Evolutionary conservation across 805 yeast species (phyloP).

Genomic region (Wickerhamiella domercqiae): DNA sequence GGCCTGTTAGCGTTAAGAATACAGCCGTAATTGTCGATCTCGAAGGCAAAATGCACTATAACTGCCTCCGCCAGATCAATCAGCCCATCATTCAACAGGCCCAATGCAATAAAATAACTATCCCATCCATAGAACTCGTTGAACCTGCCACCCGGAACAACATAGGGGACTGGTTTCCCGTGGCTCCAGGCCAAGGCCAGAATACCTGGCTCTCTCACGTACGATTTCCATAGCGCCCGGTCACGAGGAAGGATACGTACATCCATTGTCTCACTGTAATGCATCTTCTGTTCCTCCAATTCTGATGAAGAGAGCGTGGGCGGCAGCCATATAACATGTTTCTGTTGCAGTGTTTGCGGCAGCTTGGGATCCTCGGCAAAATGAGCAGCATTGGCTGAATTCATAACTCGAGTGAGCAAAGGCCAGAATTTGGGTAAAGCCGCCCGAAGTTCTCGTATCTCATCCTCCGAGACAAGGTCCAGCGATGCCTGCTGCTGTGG

Average conservation of each 20-base stretch:
- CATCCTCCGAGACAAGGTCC: too few relatives aligned
- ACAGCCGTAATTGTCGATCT: conserved; percentile 80
- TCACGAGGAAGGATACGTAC: not conserved
- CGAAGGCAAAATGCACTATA: conserved; percentile 85
- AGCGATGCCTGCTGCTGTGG: too few relatives aligned
- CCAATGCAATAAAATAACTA: conserved; percentile 81
- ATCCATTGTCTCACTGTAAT: not conserved
- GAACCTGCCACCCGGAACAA: conserved; percentile 95
- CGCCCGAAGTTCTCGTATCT: too few relatives aligned
- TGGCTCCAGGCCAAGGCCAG: conserved; percentile 60
- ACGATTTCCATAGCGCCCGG: not conserved
- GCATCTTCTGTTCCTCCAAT: not conserved
- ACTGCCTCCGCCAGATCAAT: conserved; percentile 68
- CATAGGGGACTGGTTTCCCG: conserved; percentile 60
- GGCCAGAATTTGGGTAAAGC: not conserved
- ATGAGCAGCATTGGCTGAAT: not conserved
- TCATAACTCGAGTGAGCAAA: not conserved
- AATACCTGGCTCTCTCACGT: conserved; percentile 57
- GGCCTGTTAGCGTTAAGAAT: conserved; percentile 87
- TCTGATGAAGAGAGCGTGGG: not conserved
- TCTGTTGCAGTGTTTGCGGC: too few relatives aligned
- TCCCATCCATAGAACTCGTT: conserved; percentile 98
- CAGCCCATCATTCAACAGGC: conserved; percentile 52
- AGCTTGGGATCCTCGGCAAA: not conserved
- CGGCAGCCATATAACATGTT: not conserved